phyloP scores from a whole-genome alignment of 1,284 basidiomycete species.

The Ceratobasidium sp. region DNA sequence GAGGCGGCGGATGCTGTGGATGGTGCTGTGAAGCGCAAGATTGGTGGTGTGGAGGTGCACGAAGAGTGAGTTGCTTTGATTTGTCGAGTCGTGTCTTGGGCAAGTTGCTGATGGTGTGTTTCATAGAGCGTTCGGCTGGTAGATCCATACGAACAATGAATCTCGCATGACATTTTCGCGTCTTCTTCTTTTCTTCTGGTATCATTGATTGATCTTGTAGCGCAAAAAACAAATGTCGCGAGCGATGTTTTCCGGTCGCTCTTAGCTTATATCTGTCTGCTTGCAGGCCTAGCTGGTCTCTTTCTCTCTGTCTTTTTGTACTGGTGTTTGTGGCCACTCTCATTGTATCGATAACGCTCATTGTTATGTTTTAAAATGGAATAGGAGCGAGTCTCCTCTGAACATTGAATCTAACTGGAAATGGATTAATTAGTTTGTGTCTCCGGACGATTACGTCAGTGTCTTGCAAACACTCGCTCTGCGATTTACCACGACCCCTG shows the following conservation, averaged over 20 bases:
- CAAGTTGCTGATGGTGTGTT: neutral
- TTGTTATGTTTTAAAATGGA: slow-evolving; percentile 9
- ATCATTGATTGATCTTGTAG: slow-evolving; percentile 22
- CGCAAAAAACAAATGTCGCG: slow-evolving; percentile 5
- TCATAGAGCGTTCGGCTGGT: slow-evolving; percentile 60
- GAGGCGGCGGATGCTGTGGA: slow-evolving; percentile 64
- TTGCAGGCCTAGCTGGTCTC: slow-evolving; percentile 2
- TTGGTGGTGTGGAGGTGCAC: slow-evolving; percentile 76
- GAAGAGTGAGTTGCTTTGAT: slow-evolving; percentile 68
- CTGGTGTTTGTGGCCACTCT: slow-evolving; percentile 1
- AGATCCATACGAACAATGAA: slow-evolving; percentile 18
- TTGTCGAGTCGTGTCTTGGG: slow-evolving; percentile 41
- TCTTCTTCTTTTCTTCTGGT: neutral
- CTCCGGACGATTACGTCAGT: too few relatives aligned
- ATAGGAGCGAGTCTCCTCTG: slow-evolving; percentile 34
- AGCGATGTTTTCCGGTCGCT: slow-evolving; percentile 6
- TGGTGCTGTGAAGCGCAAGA: slow-evolving; percentile 61
- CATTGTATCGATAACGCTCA: slow-evolving; percentile 38
- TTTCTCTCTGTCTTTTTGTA: slow-evolving; percentile 4
- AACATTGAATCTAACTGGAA: too few relatives aligned
- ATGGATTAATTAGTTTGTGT: neutral
- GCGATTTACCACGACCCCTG: too few relatives aligned
- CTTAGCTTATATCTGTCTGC: neutral
- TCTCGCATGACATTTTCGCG: neutral
- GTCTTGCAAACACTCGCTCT: too few relatives aligned